Evolutionary conservation across 176 grass and related monocot genomes (phyloP).

Genomic region (Phragmites australis): DNA sequence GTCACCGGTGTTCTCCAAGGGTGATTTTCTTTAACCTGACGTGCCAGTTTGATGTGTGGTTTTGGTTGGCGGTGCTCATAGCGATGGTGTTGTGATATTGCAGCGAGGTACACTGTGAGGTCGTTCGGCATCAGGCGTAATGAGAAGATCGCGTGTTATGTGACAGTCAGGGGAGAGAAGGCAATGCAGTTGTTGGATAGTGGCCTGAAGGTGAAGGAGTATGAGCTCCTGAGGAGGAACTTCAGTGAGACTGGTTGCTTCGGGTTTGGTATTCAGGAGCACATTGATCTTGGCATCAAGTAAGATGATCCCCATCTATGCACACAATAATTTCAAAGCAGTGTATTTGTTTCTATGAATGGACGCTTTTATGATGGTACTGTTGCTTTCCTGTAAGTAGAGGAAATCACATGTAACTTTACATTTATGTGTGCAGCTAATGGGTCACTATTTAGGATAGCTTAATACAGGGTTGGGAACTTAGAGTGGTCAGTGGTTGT

Average conservation of each 20-base stretch:
- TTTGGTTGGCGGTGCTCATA: not conserved
- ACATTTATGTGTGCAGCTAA: not conserved
- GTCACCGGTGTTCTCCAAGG: conserved; percentile 86
- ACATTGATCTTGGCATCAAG: conserved; percentile 95
- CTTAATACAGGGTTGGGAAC: not conserved
- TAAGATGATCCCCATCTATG: conserved; percentile 25
- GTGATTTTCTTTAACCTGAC: conserved; percentile 34
- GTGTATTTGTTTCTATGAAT: not conserved
- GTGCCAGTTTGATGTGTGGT: not conserved
- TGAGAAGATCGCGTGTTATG: conserved; percentile 87
- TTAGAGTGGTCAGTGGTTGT: not conserved
- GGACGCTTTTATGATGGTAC: not conserved
- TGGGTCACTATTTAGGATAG: not conserved
- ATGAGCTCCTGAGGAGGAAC: conserved; percentile 85
- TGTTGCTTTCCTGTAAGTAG: conserved; percentile 2
- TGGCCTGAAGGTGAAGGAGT: conserved; percentile 91
- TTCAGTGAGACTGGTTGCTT: conserved; percentile 88
- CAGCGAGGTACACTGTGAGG: conserved; percentile 75
- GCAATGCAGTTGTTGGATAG: conserved; percentile 94
- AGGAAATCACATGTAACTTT: not conserved
- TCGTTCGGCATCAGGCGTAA: conserved; percentile 82
- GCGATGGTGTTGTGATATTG: conserved; percentile 5
- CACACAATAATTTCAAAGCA: not conserved
- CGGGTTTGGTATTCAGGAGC: conserved; percentile 88
- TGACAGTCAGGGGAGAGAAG: conserved; percentile 82